phyloP scores from a whole-genome alignment of 495 filamentous ascomycete genomes.

The Penicillium samsonianum region DNA sequence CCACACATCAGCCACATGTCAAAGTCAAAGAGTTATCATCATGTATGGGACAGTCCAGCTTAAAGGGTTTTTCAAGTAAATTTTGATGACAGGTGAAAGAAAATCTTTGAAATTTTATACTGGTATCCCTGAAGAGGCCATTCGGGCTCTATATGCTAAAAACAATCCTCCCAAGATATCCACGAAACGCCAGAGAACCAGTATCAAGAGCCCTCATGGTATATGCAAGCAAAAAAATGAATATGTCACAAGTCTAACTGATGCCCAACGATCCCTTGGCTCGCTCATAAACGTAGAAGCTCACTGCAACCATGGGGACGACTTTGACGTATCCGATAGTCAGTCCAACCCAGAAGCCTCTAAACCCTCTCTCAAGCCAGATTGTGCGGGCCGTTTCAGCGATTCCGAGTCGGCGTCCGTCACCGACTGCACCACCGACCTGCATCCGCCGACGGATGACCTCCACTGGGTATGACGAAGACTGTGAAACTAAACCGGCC shows the following conservation, averaged over 20 bases:
- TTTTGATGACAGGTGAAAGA: not conserved
- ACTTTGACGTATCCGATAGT: constrained; percentile 95
- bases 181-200: constrained; percentile 21
- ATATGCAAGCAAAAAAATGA: constrained; percentile 8
- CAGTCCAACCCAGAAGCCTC: constrained; percentile 89
- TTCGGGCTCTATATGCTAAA: constrained; percentile 19
- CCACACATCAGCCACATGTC: not conserved
- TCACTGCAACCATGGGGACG: constrained; percentile 83
- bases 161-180: constrained; percentile 15
- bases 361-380: constrained; percentile 69
- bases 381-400: constrained; percentile 75
- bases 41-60: not conserved
- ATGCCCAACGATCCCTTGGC: constrained; percentile 66
- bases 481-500: constrained; percentile 86
- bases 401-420: constrained; percentile 76
- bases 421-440: constrained; percentile 89
- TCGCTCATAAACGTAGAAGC: constrained; percentile 79
- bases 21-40: not conserved
- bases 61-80: not conserved
- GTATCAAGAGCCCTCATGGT: constrained; percentile 9
- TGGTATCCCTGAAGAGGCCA: constrained; percentile 19
- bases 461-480: constrained; percentile 88
- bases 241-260: constrained; percentile 52
- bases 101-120: constrained; percentile 11
- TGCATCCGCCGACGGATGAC: constrained; percentile 93